Conservation (phyloP, 306 rosid species). For the Medicago ruthenica region DNA sequence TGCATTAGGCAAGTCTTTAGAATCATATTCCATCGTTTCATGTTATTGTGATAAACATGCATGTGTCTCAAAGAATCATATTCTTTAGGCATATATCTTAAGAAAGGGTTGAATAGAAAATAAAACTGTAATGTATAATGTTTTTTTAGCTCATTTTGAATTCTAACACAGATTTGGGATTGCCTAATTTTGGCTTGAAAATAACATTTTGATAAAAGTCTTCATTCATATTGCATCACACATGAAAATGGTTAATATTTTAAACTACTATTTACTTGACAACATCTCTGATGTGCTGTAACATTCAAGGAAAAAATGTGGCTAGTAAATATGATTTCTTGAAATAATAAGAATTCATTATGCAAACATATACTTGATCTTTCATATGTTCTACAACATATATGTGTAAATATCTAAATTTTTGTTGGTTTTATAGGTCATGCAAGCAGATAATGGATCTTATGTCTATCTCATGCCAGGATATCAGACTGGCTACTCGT, state of each 20-base stretch:
- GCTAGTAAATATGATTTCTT: not conserved
- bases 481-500: constrained; percentile 63
- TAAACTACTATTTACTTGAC: not conserved
- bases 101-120: constrained; percentile 18
- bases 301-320: constrained; percentile 23
- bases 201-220: not conserved
- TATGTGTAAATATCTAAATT: constrained; percentile 38
- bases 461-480: constrained; percentile 80
- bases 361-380: not conserved
- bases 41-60: not conserved
- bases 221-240: not conserved
- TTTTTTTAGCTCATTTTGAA: not conserved
- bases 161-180: not conserved
- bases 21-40: not conserved
- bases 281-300: not conserved
- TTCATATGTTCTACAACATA: not conserved
- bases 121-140: not conserved
- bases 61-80: not conserved
- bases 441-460: constrained; percentile 89
- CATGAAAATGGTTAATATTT: not conserved
- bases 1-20: not conserved
- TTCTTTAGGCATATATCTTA: constrained; percentile 1
- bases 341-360: constrained; percentile 5
- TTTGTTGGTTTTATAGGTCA: constrained; percentile 63
- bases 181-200: constrained; percentile 26